Base-by-base conservation (phyloP, 1,139 yeast genomes). In the Candida sp. region DNA sequence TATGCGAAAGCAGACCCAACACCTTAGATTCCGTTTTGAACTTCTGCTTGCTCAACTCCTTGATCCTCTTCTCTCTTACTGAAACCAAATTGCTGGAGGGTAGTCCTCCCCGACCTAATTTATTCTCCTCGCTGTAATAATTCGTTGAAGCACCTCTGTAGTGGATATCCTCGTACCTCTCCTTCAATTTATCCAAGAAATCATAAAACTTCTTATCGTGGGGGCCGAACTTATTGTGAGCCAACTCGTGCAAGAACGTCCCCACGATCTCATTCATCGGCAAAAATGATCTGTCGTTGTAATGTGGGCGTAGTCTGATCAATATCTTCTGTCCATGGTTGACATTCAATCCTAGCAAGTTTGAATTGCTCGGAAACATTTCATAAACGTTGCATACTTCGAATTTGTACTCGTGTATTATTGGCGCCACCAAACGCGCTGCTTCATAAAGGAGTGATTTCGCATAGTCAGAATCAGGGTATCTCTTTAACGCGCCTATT, bases 171-270 rank as follows among this genome's bases (percentile, higher is more conserved):
- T 85, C 85, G 63, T 81, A 87, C 54, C 88, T 81, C 2, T 69
- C 72, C 54, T 80, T 81, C 49, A 90, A 72, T 52, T 81, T 83
- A 50, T 88, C 93, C 59, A 91, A 67, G 49, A 80, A 79, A 48
- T 72, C 73, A 63, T 90, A 90, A 64, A 94, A 94, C 54, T 70
- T 71, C 22, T 73, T 81, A 68, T 94, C 88, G 63, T 94, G 99
- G 0, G 96, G 88, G 0, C 97, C 97, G 61, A 74, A 74, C 30
- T 78, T 63, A 65, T 91, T 93, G 63, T 94, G 99, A 2, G 92
- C 83, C 43, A 94, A 73, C 65, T 94, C 99, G 66, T 94, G 99
- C 8, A 94, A 73, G 83, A 92, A 81, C 0, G 97, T 91, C 0
- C 93, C 97, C 12, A 93, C 64, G 2, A 92, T 70, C 49, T 85